A percentile compares a stretch with the other conserved stretches of the same genome.
phyloP scores from a whole-genome alignment of 441 rosid species.

The Brassica balearica region DNA sequence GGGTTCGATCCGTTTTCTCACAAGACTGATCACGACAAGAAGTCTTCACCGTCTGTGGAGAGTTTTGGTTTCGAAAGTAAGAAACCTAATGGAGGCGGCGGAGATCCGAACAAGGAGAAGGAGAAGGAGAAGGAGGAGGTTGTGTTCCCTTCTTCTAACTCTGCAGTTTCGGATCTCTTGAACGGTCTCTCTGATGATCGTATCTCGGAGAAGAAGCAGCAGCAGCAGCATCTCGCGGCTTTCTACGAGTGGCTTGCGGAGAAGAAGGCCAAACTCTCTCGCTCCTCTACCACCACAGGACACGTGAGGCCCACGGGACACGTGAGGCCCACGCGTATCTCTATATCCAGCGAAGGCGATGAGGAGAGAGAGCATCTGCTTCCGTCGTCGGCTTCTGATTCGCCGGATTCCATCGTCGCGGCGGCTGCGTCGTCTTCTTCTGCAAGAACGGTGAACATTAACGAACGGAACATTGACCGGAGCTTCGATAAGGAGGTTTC shows the following conservation, averaged over 20 bases:
- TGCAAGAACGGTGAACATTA: conserved; percentile 32
- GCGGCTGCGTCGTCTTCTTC: conserved; percentile 19
- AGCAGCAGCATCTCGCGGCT: conserved; percentile 62
- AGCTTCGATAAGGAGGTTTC: conserved; percentile 74
- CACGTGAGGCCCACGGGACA: conserved; percentile 52
- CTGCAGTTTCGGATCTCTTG: conserved; percentile 63
- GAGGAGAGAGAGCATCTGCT: conserved; percentile 61
- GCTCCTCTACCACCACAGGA: conserved; percentile 36
- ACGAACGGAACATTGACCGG: conserved; percentile 56
- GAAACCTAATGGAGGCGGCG: conserved; percentile 24
- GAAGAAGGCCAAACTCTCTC: conserved; percentile 54
- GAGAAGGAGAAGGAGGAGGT: conserved; percentile 23
- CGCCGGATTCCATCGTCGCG: conserved; percentile 16
- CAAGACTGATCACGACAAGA: conserved; percentile 66
- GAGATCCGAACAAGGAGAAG: conserved; percentile 10
- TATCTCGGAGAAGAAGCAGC: conserved; percentile 48
- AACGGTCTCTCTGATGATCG: conserved; percentile 48
- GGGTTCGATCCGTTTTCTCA: conserved; percentile 61
- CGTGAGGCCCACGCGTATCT: conserved; percentile 50
- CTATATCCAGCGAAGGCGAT: conserved; percentile 46
- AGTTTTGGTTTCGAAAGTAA: conserved; percentile 34
- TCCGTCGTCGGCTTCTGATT: conserved; percentile 22
- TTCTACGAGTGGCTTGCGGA: conserved; percentile 78
- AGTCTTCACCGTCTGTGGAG: conserved; percentile 11
- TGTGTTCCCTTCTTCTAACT: conserved; percentile 20